Base-by-base conservation (phyloP, 2,329 filamentous ascomycete genomes). In the Calonectria leucothoes region DNA sequence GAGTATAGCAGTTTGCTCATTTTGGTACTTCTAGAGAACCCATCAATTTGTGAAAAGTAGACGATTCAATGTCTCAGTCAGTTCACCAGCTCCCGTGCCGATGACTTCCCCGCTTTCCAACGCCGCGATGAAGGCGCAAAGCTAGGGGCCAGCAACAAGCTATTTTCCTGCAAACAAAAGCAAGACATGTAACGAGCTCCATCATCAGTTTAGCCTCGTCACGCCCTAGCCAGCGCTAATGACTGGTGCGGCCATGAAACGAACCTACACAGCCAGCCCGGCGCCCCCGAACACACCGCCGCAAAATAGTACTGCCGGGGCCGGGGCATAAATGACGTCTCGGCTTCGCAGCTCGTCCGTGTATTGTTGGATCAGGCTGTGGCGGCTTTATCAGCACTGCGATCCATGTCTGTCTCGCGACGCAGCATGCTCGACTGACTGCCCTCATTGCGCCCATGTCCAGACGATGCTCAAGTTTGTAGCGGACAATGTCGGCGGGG, bases 391-490 rank as follows among this genome's bases (percentile, higher is more conserved):
- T 39, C 25, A 4, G 15, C 55, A 61, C 23, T 23, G 10, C 17
- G 1, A 11, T 10, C 12, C 12, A 5, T 29, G n/a, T 15, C n/a
- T 11, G 20, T 2, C 39, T 15, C 3, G 12, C 14, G 27, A 37
- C 55, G 12, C 23, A 27, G 23, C 23, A 39, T 61, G 33, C 23
- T 25, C 14, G 17, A 39, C 20, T 27, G 6, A 23, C n/a, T 61
- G 1, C 17, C 23, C 6, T 61, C 7, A 11, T 31, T 7, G 2
- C 15, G 15, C 14, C 11, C 27, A 64, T 23, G 59, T 27, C 8
- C 15, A 10, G 10, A 65, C 17, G 27, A 70, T 70, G 68, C 55
- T 70, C 48, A 70, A 55, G 23, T 70, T 70, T 23, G 48, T 70
- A 8, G 25, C 59, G 1, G 68, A 65, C 27, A 65, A 59, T 39